Evolutionary conservation across 352 stramenopile species (phyloP).

Genomic region (Globisporangium irregulare): DNA sequence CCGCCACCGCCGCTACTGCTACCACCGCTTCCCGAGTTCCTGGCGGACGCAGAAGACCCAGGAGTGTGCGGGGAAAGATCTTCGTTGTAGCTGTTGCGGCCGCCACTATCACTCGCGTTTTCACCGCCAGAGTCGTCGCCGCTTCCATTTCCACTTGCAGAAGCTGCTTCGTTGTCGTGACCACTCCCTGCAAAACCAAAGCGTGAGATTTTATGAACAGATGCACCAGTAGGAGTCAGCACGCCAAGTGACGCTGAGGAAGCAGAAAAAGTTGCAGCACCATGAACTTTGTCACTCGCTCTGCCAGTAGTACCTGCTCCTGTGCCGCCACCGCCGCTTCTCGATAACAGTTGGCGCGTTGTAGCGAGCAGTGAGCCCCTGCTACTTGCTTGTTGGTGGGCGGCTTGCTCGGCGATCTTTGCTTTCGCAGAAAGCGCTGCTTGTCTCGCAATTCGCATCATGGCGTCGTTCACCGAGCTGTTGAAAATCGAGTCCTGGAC

Average conservation of each 20-base stretch:
- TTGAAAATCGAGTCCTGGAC: slow-evolving; percentile 71
- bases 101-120: neutral
- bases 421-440: slow-evolving; percentile 76
- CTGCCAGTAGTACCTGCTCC: slow-evolving; percentile 18
- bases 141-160: slow-evolving; percentile 21
- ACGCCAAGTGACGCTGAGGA: slow-evolving; percentile 28
- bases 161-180: slow-evolving; percentile 21
- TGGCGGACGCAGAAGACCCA: slow-evolving; percentile 7
- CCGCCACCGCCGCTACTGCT: slow-evolving; percentile 29
- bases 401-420: slow-evolving; percentile 76
- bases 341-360: slow-evolving; percentile 65
- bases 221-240: slow-evolving; percentile 54
- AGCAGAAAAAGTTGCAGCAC: slow-evolving; percentile 20
- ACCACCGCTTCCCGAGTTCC: slow-evolving; percentile 19
- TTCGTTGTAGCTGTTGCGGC: slow-evolving; percentile 9
- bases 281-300: slow-evolving; percentile 18
- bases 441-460: slow-evolving; percentile 81
- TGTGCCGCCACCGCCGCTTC: slow-evolving; percentile 23
- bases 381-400: slow-evolving; percentile 62
- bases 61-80: neutral
- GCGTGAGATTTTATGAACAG: slow-evolving; percentile 47
- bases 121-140: slow-evolving; percentile 39
- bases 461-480: slow-evolving; percentile 70
- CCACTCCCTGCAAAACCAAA: slow-evolving; percentile 32
- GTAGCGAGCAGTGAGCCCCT: slow-evolving; percentile 67